Base-by-base conservation (phyloP, 495 filamentous ascomycete genomes). In the Tetracladium marchalianum region DNA sequence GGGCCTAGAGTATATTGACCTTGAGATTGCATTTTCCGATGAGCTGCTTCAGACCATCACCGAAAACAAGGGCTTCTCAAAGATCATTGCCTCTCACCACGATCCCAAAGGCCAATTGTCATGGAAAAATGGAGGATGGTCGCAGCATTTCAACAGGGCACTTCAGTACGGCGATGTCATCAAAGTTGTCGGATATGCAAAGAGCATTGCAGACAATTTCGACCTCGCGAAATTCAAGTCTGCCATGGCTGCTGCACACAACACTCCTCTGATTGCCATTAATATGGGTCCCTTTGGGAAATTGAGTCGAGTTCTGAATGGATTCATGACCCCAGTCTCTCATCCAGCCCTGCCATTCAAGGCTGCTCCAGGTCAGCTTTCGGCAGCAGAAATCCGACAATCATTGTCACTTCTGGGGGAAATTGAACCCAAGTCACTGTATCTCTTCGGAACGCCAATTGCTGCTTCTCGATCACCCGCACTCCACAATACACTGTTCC, bases 11-110 rank as follows among this genome's bases (percentile, higher is more conserved):
- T 99, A 89, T 57, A 70, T 99, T 17, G 92, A 99, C 62, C 68
- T 99, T 16, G 92, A 99, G 59, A 85, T 97, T 60, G 81, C 84
- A 0, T 84, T 90, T 67, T 84, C 90, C 0, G 78, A 87, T 22
- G 62, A 78, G 17, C 59, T 95, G 45, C 70, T 92, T 15, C 68
- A 78, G 18, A 67, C 73, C 24, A 73, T 95, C 15, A 73, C 78
- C 1, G 73, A 76, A 33, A 69, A 73, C 19, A 88, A 85, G 62
- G 82, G 84, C 10, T 72, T 75, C 51, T 70, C 72, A 5, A 82
- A 79, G 52, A 85, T 99, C 58, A 92, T 99, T 49, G 89, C 92
- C 12, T 96, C 90, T 0, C 90, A 97, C 64, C 90, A 97, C 59
- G 92, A 97, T 61, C 84, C 90, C 10, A 62, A 78, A 48, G 82